phyloP scores from a whole-genome alignment of 768 basidiomycete genomes.

The Hemileccinum impolitum region DNA sequence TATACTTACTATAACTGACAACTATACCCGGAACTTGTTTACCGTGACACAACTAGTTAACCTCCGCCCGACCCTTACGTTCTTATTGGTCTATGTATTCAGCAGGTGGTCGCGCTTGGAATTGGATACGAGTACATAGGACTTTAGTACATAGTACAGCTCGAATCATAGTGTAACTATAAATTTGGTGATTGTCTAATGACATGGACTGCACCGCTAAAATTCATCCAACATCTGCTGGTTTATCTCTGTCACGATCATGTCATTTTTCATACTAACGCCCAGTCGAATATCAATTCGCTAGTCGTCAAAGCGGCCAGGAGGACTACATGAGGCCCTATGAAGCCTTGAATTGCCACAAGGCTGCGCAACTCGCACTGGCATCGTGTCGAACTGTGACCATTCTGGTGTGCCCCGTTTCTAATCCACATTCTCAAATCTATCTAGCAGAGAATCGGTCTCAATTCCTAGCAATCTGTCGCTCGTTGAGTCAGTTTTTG shows the following conservation, averaged over 20 bases:
- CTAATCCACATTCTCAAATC: conserved; percentile 6
- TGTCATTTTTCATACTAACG: not conserved
- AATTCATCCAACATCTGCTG: no score
- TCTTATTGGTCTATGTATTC: no score
- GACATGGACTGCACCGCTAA: no score
- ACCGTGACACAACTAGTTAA: conserved; percentile 15
- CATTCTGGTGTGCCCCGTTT: conserved; percentile 7
- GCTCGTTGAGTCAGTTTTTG: no score
- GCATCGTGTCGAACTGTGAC: conserved; percentile 6
- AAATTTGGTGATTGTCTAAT: no score
- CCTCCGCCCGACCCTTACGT: conserved; percentile 1
- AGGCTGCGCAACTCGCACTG: conserved; percentile 11
- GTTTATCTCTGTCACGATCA: not conserved
- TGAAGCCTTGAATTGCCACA: not conserved
- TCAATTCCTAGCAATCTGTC: no score
- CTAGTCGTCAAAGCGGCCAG: conserved; percentile 13
- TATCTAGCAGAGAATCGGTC: not conserved
- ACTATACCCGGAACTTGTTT: conserved; percentile 22
- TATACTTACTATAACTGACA: conserved; percentile 12
- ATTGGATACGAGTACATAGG: no score
- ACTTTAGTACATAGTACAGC: no score
- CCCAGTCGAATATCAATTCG: conserved; percentile 2
- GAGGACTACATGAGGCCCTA: conserved; percentile 24
- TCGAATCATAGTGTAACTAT: no score
- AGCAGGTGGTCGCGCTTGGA: no score